phyloP scores from a whole-genome alignment of 1,139 yeast species.

The Sugiyamaella castrensis region DNA sequence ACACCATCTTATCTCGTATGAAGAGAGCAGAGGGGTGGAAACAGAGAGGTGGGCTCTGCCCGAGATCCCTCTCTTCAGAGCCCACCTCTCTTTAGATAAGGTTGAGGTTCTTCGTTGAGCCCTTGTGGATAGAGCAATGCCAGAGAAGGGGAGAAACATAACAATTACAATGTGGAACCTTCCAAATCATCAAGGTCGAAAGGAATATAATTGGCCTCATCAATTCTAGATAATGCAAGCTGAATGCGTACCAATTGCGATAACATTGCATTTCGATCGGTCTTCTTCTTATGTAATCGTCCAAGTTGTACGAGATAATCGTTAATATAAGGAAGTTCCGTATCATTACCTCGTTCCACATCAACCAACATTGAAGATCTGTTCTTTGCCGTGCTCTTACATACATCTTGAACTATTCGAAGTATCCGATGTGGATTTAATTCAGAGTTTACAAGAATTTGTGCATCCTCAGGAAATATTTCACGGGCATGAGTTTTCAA shows the following conservation, averaged over 20 bases:
- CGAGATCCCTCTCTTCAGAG: background rate
- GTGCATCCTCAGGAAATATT: slow-evolving; percentile 20
- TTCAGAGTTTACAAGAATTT: slow-evolving; percentile 27
- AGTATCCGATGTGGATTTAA: slow-evolving; percentile 48
- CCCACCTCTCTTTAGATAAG: background rate
- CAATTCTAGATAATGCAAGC: slow-evolving; percentile 15
- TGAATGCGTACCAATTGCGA: slow-evolving; percentile 43
- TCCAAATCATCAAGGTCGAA: slow-evolving; percentile 4
- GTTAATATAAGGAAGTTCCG: slow-evolving; percentile 79
- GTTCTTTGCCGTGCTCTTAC: slow-evolving; percentile 52
- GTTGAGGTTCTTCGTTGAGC: background rate
- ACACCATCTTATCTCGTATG: no score
- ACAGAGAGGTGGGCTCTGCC: background rate
- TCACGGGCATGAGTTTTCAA: slow-evolving; percentile 34
- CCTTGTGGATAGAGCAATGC: background rate
- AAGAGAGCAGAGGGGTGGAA: background rate
- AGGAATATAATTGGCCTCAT: slow-evolving; percentile 18
- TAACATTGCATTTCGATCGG: slow-evolving; percentile 50
- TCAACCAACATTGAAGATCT: slow-evolving; percentile 91
- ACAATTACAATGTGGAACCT: no score
- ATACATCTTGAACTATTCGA: slow-evolving; percentile 47
- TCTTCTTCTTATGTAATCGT: slow-evolving; percentile 38
- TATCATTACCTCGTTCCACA: slow-evolving; percentile 50
- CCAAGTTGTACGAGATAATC: slow-evolving; percentile 65
- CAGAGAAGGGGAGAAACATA: background rate